These are phyloP conservation scores for Sphaerulina vaccinii DNA, from an alignment of 2,329 filamentous ascomycete genomes.

Conservation along the genomic window DNA sequence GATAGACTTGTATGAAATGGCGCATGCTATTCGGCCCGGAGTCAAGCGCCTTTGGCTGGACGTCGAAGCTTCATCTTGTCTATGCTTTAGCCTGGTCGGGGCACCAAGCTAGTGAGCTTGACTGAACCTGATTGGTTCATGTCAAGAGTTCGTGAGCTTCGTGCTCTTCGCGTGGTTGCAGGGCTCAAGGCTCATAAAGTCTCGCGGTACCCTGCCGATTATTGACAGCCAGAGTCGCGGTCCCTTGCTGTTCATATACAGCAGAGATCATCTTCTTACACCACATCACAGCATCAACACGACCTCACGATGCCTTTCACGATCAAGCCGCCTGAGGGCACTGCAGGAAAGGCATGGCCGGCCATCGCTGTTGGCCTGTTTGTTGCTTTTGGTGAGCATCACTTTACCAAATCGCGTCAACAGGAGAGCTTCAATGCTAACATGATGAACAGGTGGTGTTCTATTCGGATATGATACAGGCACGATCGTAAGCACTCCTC, in stretches of 20 bases:
- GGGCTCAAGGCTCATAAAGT: slow-evolving; percentile 4
- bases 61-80: slow-evolving; percentile 11
- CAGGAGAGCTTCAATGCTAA: background rate
- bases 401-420: background rate
- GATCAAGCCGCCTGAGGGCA: slow-evolving; percentile 48
- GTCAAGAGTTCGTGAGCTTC: background rate
- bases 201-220: slow-evolving; percentile 1
- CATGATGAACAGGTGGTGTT: slow-evolving; percentile 25
- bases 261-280: background rate
- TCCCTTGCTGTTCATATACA: background rate
- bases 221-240: too few relatives aligned
- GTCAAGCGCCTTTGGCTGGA: slow-evolving; percentile 9
- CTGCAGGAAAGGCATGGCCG: slow-evolving; percentile 47
- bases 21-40: slow-evolving; percentile 18
- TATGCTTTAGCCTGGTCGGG: slow-evolving; percentile 12
- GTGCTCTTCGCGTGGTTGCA: slow-evolving; percentile 13
- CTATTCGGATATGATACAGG: slow-evolving; percentile 37
- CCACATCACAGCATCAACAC: background rate
- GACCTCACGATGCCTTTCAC: slow-evolving; percentile 45
- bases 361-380: slow-evolving; percentile 48
- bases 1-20: background rate
- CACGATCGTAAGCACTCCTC: slow-evolving; percentile 22
- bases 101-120: slow-evolving; percentile 7
- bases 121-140: background rate
- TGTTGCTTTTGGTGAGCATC: slow-evolving; percentile 38